phyloP scores from a whole-genome alignment of 2,329 filamentous ascomycete species.

The Tetracladium maxilliforme region DNA sequence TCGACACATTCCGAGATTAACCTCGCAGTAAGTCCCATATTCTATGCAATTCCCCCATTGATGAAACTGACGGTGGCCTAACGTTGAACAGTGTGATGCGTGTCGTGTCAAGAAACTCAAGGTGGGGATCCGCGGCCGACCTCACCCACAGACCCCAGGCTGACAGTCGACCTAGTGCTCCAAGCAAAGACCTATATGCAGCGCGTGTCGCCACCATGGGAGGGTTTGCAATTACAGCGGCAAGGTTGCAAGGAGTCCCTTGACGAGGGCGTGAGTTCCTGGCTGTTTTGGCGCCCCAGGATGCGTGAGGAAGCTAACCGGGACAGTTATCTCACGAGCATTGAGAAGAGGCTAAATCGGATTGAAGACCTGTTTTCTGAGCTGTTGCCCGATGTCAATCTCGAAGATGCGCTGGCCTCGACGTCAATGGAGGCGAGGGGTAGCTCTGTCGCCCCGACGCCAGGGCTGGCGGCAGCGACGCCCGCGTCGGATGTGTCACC shows the following conservation, averaged over 20 bases:
- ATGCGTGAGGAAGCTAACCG: constrained; percentile 1
- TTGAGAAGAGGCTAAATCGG: constrained; percentile 20
- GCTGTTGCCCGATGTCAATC: constrained; percentile 20
- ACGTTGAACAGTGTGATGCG: constrained; percentile 2
- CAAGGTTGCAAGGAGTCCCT: constrained; percentile 2
- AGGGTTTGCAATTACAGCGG: constrained; percentile 1
- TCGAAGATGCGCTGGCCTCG: constrained; percentile 9
- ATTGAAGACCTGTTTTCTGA: constrained; percentile 20
- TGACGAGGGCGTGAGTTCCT: constrained; percentile 1
- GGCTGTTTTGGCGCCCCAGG: background rate
- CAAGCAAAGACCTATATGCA: constrained; percentile 2
- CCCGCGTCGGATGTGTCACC: constrained; percentile 1
- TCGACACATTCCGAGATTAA: background rate
- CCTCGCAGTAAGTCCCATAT: background rate
- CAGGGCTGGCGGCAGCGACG: constrained; percentile 1
- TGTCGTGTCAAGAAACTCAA: constrained; percentile 1
- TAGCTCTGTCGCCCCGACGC: constrained; percentile 1
- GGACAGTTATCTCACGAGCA: constrained; percentile 19
- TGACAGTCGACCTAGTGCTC: constrained; percentile 2
- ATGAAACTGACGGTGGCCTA: constrained; percentile 1
- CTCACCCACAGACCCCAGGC: background rate
- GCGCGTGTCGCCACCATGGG: constrained; percentile 1
- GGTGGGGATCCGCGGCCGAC: constrained; percentile 3
- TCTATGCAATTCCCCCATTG: background rate
- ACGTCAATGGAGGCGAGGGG: constrained; percentile 1